Evolutionary conservation across 2,329 filamentous ascomycete species (phyloP), one percentile per base, ranked within the genome.

Genomic region (Aspergillus candidus): DNA sequence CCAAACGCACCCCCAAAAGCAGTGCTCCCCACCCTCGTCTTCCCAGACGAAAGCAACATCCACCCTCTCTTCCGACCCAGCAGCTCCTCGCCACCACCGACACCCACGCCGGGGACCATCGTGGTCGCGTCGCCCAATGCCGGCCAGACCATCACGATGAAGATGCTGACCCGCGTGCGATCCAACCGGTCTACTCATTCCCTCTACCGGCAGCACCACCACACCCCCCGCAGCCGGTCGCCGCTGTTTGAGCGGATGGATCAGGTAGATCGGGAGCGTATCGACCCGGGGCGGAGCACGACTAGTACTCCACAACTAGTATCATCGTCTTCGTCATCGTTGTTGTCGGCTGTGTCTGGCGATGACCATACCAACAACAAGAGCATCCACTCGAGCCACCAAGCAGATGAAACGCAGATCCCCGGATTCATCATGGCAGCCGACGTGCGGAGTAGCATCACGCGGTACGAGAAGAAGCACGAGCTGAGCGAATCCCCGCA

Each of bases 51-150:
- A 54, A 68, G 71, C 10, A 69, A 79, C 45, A 79, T 80, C 40
- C 78, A 80, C 52, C 78, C 78, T 11, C 65, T 80, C 3, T 80
- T 81, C 60, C 70, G 78, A 34, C 70, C 70, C 3, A 73, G 72
- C 49, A 77, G 72, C 47, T 74, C 75, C 8, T 68, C 67, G 1
- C 76, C 77, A 13, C 72, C 76, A 3, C 72, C 76, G 10, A 68
- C 72, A 1, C 60, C 72, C 2, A 75, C 72, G 0, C 71, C 72
- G 0, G 74, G 74, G 0, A 82, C 78, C 1, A 72, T 73, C 44
- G 74, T 82, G 36, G 69, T 71, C 13, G 78, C 76, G 10, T 76
- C 75, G 2, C 76, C 77, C 2, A 68, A 72, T 29, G 74, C 75
- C 3, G 76, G 73, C 6, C 74, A 79, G 49, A 67, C 73, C 4